A percentile compares a stretch with the other conserved stretches of the same genome.
Evolutionary conservation across 2,329 filamentous ascomycete species (phyloP).

Genomic region (Aureobasidium lini): DNA sequence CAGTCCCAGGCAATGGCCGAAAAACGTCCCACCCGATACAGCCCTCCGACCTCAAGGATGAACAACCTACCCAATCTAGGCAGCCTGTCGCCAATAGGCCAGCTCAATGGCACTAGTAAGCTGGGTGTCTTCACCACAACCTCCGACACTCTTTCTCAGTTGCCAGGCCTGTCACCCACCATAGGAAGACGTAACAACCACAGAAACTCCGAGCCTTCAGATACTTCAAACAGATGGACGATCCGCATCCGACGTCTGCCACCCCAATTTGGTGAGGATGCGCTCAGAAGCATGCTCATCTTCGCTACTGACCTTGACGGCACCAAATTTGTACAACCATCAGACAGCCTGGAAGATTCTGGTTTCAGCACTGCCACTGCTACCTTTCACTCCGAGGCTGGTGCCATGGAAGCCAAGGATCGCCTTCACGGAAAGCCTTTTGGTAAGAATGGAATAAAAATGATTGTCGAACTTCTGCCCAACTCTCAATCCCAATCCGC

Average conservation of each 20-base stretch:
- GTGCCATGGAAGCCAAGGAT: slow-evolving; percentile 52
- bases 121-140: slow-evolving; percentile 15
- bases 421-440: slow-evolving; percentile 56
- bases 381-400: slow-evolving; percentile 48
- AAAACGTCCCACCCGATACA: neutral
- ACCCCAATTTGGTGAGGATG: slow-evolving; percentile 49
- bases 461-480: slow-evolving; percentile 50
- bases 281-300: slow-evolving; percentile 51
- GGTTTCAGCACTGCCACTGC: slow-evolving; percentile 52
- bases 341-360: slow-evolving; percentile 29
- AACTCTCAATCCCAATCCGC: slow-evolving; percentile 18
- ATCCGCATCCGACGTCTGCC: slow-evolving; percentile 55
- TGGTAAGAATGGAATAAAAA: slow-evolving; percentile 51
- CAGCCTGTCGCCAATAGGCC: neutral
- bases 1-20: slow-evolving; percentile 6
- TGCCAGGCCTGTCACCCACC: slow-evolving; percentile 34
- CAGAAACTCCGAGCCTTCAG: neutral
- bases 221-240: slow-evolving; percentile 16
- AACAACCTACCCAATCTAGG: neutral
- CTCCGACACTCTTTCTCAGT: slow-evolving; percentile 20
- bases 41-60: neutral
- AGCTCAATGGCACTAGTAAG: neutral
- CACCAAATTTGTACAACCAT: slow-evolving; percentile 46
- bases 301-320: slow-evolving; percentile 54
- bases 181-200: slow-evolving; percentile 30